Evolutionary conservation across 306 rosid genomes (phyloP), one percentile per base, ranked within the genome.

Genomic region (Phaseolus lunatus): DNA sequence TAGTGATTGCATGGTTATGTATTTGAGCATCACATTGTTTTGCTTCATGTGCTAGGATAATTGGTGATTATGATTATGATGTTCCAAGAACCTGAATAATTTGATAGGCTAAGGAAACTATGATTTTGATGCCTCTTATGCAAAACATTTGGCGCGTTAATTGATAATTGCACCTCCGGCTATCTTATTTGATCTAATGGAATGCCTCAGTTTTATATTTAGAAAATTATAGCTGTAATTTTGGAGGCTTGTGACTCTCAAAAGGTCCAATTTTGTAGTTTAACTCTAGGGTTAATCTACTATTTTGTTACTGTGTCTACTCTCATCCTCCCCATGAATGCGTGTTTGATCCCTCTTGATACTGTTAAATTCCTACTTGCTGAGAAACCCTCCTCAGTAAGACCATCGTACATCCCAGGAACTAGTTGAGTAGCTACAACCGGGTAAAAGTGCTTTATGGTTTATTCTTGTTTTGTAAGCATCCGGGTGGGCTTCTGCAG

Each of bases 181-280:
- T 22, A 54, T 54, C 31, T 54, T 54, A 54, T 54, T 20, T 81
- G 75, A 63, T 64, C 47, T 49, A 31, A 39, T 20, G 50, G 70
- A 31, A 11, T 59, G 62, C 67, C 61, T 65, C 56, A 37, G 63
- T 75, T 15, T 23, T 47, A 70, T 53, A 10, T 45, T 33, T 23
- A 59, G 35, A 63, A 4, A 53, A 65, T 24, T 27, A 67, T 10
- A 54, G 26, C 66, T 24, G n/a, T 73, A 48, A 73, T 23, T 75
- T 37, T 59, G 19, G 49, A 79, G 81, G 52, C 41, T 68, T 62
- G n/a, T 74, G 83, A 45, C 50, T 80, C 33, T 15, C 18, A 1
- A 57, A 29, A 50, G 22, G 31, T 31, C 59, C 39, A 45, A 71
- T 15, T 24, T 13, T 56, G 37, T 72, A 50, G 14, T 15, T 76